phyloP scores from a whole-genome alignment of 768 basidiomycete genomes.

The Holtermannia corniformis region DNA sequence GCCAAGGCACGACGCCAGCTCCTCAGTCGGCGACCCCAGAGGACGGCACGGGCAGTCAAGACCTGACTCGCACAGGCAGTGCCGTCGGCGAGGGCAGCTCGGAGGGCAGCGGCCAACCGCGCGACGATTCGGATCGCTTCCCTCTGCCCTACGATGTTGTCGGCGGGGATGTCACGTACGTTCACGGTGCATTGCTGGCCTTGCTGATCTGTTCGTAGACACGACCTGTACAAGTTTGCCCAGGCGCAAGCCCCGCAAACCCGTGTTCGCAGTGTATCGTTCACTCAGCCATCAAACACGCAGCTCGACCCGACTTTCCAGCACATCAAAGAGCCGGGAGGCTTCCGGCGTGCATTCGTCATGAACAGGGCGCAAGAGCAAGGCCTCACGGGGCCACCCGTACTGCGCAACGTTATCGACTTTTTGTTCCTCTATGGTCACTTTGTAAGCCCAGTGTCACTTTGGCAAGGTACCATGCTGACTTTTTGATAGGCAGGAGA shows the following conservation, averaged over 20 bases:
- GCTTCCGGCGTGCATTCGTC: slow-evolving; percentile 83
- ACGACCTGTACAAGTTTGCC: slow-evolving; percentile 94
- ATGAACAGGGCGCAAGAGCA: slow-evolving; percentile 61
- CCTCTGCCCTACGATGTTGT: slow-evolving; percentile 79
- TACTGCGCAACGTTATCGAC: slow-evolving; percentile 80
- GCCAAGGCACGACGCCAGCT: slow-evolving; percentile 29
- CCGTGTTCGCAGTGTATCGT: slow-evolving; percentile 43
- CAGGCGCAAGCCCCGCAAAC: slow-evolving; percentile 46
- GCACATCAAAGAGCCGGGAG: slow-evolving; percentile 90
- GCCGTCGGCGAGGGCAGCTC: slow-evolving; percentile 2
- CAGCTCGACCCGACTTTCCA: slow-evolving; percentile 64
- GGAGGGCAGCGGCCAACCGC: slow-evolving; percentile 4
- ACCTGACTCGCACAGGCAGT: slow-evolving; percentile 4
- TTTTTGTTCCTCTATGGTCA: slow-evolving; percentile 93
- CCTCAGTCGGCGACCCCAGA: slow-evolving; percentile 10
- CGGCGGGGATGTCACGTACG: slow-evolving; percentile 89
- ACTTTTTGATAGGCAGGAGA: slow-evolving; percentile 58
- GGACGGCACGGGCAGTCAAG: not conserved
- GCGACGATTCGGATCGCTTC: slow-evolving; percentile 60
- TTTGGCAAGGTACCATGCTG: slow-evolving; percentile 3
- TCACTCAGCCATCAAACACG: slow-evolving; percentile 50
- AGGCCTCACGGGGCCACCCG: slow-evolving; percentile 50
- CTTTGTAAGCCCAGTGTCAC: slow-evolving; percentile 56
- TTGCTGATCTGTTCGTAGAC: slow-evolving; percentile 36
- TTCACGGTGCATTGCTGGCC: slow-evolving; percentile 21